Evolutionary conservation across 257 asterid species (phyloP).

Genomic region (Fraxinus quadrangulata): DNA sequence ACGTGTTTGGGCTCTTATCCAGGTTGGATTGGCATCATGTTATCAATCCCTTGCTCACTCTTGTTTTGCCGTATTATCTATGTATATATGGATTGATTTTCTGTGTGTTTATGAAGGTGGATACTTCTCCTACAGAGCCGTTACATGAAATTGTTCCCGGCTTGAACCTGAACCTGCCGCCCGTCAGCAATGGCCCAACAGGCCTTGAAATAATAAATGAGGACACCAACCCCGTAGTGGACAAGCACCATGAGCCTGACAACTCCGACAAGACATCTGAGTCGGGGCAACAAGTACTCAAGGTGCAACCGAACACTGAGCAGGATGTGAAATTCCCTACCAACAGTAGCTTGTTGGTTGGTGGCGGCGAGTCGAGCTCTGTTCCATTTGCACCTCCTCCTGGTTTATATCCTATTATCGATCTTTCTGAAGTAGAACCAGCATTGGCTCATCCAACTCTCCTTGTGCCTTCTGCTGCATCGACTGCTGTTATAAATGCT

Average conservation of each 20-base stretch:
- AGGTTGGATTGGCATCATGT: slow-evolving; percentile 42
- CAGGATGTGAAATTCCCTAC: slow-evolving; percentile 77
- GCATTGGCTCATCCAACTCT: slow-evolving; percentile 9
- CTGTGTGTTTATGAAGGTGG: slow-evolving; percentile 51
- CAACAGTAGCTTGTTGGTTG: slow-evolving; percentile 61
- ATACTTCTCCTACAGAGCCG: slow-evolving; percentile 40
- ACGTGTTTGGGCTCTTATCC: slow-evolving; percentile 91
- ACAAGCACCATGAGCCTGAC: slow-evolving; percentile 27
- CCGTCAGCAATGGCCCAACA: slow-evolving; percentile 31
- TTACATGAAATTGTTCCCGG: slow-evolving; percentile 46
- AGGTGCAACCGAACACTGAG: slow-evolving; percentile 39
- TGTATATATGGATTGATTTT: neutral
- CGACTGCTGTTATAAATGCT: neutral
- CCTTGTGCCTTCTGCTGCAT: slow-evolving; percentile 9
- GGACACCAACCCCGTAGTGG: slow-evolving; percentile 37
- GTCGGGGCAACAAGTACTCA: slow-evolving; percentile 36
- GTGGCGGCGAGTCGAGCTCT: slow-evolving; percentile 17
- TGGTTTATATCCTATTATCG: slow-evolving; percentile 32
- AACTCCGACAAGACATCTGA: slow-evolving; percentile 33
- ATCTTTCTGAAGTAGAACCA: slow-evolving; percentile 2
- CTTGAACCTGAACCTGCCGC: slow-evolving; percentile 81
- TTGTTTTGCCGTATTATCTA: neutral
- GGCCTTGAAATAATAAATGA: slow-evolving; percentile 41
- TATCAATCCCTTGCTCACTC: neutral
- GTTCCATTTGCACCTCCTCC: slow-evolving; percentile 19